A percentile compares a stretch with the other conserved stretches of the same genome.
These are phyloP conservation scores for Fusarium tjaetaba DNA, from an alignment of 2,329 filamentous ascomycete genomes.

Conservation along the genomic window DNA sequence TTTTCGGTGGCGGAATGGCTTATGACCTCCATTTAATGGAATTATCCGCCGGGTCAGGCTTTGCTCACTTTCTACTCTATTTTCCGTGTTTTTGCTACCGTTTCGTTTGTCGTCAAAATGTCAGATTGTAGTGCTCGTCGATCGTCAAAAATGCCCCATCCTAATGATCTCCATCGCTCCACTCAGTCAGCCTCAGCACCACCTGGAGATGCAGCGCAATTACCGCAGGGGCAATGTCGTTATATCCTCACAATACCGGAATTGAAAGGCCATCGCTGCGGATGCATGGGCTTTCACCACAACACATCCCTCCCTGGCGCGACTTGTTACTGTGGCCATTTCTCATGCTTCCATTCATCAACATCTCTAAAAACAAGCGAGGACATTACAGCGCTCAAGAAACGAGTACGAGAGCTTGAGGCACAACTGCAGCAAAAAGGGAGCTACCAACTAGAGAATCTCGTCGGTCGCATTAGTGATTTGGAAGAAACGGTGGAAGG, in stretches of 20 bases:
- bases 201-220: not conserved
- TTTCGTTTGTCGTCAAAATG: not conserved
- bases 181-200: slow-evolving; percentile 23
- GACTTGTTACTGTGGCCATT: slow-evolving; percentile 16
- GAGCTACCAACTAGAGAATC: slow-evolving; percentile 5
- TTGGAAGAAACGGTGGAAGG: slow-evolving; percentile 7
- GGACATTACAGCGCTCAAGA: not conserved
- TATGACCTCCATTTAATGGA: not conserved
- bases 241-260: slow-evolving; percentile 23
- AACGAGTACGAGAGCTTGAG: not conserved
- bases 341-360: slow-evolving; percentile 18
- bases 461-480: not conserved
- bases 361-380: not conserved
- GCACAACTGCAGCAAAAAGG: not conserved
- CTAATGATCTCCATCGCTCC: not conserved
- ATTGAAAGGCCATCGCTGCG: slow-evolving; percentile 15
- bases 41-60: not conserved
- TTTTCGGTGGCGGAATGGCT: not conserved
- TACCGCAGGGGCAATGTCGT: slow-evolving; percentile 20
- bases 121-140: not conserved
- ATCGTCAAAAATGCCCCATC: not conserved
- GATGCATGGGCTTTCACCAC: slow-evolving; percentile 23
- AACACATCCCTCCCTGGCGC: slow-evolving; percentile 10
- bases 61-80: too few species aligned
- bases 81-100: not conserved